Base-by-base conservation (phyloP, 768 basidiomycete genomes). In the Megacollybia marginata region DNA sequence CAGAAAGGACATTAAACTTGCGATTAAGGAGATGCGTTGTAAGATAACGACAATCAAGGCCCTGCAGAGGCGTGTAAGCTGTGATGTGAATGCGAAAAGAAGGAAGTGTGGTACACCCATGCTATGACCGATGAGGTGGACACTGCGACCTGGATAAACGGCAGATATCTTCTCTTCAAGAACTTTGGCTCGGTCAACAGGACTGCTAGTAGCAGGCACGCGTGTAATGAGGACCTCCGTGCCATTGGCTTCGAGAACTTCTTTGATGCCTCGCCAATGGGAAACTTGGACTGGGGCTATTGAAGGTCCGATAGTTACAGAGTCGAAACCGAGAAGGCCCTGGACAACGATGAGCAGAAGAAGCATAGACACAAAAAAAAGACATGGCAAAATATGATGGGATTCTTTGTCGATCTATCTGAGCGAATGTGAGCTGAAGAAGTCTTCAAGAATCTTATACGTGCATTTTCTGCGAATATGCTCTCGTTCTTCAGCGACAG, bases 231-330 rank as follows among this genome's bases (percentile, higher is more conserved):
- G 78, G 33, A 97, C 88, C 62, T 98, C 87, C 11, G 78, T 79
- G 15, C 92, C 94, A 60, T 88, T 92, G 34, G 86, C 77, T 59
- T 94, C 85, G 7, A 99, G 74, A 15, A 88, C 92, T 62, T 97
- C 91, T 59, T 88, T 85, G 55, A 99, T 95, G 7, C 96, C 96
- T 34, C 95, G 79, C 96, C 96, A 99, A 64, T 99, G 93, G 2
- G 86, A 76, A 38, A 99, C 91, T 59, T 93, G 83, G 15, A 97
- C 58, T 4, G 91, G 83, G 11, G 85, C 82, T 50, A 85, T 88
- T 42, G 84, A 69, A 2, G 78, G 82, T 1, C 88, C 86, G 19
- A 92, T 84, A 2, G 81, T 86, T 56, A 93, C 79, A 0, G 82
- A 84, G 62, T 94, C 91, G 55, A 93, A 94, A 1, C 92, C 91